phyloP scores from a whole-genome alignment of 345 rosid genomes.

The Moricandia arvensis region DNA sequence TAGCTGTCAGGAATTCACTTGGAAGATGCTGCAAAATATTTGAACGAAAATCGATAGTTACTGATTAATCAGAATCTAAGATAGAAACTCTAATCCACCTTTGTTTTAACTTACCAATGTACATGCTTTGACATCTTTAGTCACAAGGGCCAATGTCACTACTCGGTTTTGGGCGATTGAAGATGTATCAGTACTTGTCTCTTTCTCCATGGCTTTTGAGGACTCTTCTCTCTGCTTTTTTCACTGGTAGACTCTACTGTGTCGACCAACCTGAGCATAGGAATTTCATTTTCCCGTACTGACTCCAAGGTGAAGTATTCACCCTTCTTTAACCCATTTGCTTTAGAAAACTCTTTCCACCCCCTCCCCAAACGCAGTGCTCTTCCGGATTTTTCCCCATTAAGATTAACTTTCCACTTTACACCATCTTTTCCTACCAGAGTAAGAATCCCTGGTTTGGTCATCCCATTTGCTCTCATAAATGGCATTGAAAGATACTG shows the following conservation, averaged over 20 bases:
- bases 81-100: background rate
- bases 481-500: background rate
- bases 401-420: background rate
- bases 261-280: background rate
- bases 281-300: background rate
- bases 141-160: background rate
- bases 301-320: background rate
- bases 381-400: background rate
- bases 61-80: background rate
- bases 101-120: background rate
- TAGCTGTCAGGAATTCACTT: background rate
- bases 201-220: background rate
- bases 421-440: background rate
- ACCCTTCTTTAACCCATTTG: background rate
- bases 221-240: background rate
- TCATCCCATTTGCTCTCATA: background rate
- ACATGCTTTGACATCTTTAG: background rate
- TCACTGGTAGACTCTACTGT: background rate
- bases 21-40: conserved; percentile 14
- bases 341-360: background rate
- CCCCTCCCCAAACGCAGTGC: background rate
- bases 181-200: background rate
- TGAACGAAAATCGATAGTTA: background rate
- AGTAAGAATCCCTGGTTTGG: background rate
- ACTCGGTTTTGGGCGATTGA: background rate